Conservation (phyloP, 371 early-diverging fungal genomes). For the Saksenaea vasiformis region DNA sequence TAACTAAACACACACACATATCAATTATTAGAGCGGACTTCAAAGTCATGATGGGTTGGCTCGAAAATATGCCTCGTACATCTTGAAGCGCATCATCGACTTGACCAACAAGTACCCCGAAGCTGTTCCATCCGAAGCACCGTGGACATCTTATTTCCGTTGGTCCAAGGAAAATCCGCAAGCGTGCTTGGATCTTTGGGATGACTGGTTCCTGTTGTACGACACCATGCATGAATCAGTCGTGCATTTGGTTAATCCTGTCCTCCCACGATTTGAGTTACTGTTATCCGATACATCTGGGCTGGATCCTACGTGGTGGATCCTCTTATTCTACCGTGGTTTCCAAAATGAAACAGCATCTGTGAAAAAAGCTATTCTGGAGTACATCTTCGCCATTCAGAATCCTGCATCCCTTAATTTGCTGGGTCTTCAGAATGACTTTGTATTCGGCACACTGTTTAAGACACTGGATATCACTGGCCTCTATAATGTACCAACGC, state of each 20-base stretch:
- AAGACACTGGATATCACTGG: constrained; percentile 34
- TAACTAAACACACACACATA: too few species aligned
- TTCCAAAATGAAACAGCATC: constrained; percentile 44
- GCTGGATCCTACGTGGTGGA: constrained; percentile 51
- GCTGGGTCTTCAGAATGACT: constrained; percentile 32
- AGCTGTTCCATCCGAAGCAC: neutral
- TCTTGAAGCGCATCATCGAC: constrained; percentile 48
- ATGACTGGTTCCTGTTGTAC: constrained; percentile 60
- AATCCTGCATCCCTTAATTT: constrained; percentile 23
- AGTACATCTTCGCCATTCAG: constrained; percentile 39
- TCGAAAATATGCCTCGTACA: constrained; percentile 46
- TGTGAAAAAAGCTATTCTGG: constrained; percentile 41
- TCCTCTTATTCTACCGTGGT: constrained; percentile 40
- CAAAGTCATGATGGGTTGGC: constrained; percentile 43
- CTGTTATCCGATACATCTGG: constrained; percentile 18
- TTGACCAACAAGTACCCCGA: constrained; percentile 31
- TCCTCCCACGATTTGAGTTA: constrained; percentile 41
- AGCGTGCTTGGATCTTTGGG: constrained; percentile 41
- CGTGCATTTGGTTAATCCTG: constrained; percentile 56
- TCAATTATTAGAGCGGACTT: constrained; percentile 49
- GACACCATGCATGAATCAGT: constrained; percentile 60
- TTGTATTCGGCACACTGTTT: constrained; percentile 44
- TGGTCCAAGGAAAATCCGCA: constrained; percentile 31
- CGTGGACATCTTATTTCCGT: constrained; percentile 43
- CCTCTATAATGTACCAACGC: constrained; percentile 41